These are phyloP conservation scores for Paracoccidioides brasiliensis DNA, from an alignment of 2,329 filamentous ascomycete species.

Conservation along the genomic window DNA sequence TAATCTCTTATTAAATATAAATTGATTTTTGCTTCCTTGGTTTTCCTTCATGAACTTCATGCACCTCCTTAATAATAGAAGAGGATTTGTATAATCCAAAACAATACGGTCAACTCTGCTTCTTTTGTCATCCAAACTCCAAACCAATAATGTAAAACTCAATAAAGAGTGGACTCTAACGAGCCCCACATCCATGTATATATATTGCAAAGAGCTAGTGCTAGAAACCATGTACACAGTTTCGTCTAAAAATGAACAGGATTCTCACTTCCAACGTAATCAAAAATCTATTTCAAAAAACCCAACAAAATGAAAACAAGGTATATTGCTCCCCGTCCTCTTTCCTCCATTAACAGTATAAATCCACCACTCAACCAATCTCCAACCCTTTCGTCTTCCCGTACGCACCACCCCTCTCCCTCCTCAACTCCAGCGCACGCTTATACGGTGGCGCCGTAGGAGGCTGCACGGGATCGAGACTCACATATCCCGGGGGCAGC, in stretches of 20 bases:
- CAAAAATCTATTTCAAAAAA: too few relatives aligned
- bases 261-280: too few relatives aligned
- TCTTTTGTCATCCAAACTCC: not conserved
- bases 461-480: constrained; percentile 82
- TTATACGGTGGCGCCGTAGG: constrained; percentile 95
- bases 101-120: too few relatives aligned
- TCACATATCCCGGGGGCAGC: constrained; percentile 72
- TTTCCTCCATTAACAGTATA: not conserved
- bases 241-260: too few relatives aligned
- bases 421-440: constrained; percentile 71
- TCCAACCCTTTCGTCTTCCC: constrained; percentile 50
- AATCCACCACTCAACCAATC: not conserved
- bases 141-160: not conserved
- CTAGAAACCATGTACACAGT: too few relatives aligned
- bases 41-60: too few relatives aligned
- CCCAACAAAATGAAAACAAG: not conserved
- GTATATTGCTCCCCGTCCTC: too few relatives aligned
- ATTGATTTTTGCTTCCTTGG: not conserved
- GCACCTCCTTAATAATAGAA: too few relatives aligned
- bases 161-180: too few relatives aligned
- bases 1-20: not conserved
- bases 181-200: too few relatives aligned
- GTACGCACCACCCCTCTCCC: constrained; percentile 61
- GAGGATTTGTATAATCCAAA: not conserved
- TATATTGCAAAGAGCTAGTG: too few relatives aligned